Evolutionary conservation across 2,329 filamentous ascomycete species (phyloP), one percentile per base, ranked within the genome.

Genomic region (Neonectria ditissima): DNA sequence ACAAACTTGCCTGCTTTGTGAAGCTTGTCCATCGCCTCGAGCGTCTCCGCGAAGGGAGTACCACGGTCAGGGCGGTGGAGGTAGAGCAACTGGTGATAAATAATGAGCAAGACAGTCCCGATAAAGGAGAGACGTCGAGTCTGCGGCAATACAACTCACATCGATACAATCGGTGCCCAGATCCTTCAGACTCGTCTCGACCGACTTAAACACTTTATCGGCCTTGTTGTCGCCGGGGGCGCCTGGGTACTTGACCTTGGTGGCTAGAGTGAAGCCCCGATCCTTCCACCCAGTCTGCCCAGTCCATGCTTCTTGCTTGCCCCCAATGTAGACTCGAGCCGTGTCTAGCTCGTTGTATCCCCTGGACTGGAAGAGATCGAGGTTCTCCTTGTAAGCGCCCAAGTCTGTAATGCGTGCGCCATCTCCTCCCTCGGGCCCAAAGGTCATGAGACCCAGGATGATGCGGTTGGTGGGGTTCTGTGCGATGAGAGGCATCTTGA

Each of bases 261-360:
- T 97, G 13, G 93, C 94, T 62, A 96, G 77, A 1, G 86, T 91
- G 54, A 97, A 80, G 1, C 92, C 92, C 32, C 92, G 88, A 64
- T 93, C 88, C 76, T 93, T 91, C 92, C 92, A 97, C 54, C 85
- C 86, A 3, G 91, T 89, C 69, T 92, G 84, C 16, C 86, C 83
- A 5, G 93, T 94, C 78, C 90, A 97, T 13, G 86, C 91, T 78
- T 97, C 94, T 76, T 97, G 93, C 69, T 88, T 80, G 52, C 90
- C 88, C 50, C 80, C 89, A 16, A 92, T 81, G 73, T 97, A 97
- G 61, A 87, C 76, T 26, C 92, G 87, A 0, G 94, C 93, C 1
- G 94, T 97, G 76, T 97, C 94, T 39, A 97, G 80, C 75, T 97
- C 94, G 74, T 90, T 89, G 81, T 97, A 95, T 39, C 93, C 93